Base-by-base conservation (phyloP, 2,329 filamentous ascomycete genomes). In the Nemania sp. region DNA sequence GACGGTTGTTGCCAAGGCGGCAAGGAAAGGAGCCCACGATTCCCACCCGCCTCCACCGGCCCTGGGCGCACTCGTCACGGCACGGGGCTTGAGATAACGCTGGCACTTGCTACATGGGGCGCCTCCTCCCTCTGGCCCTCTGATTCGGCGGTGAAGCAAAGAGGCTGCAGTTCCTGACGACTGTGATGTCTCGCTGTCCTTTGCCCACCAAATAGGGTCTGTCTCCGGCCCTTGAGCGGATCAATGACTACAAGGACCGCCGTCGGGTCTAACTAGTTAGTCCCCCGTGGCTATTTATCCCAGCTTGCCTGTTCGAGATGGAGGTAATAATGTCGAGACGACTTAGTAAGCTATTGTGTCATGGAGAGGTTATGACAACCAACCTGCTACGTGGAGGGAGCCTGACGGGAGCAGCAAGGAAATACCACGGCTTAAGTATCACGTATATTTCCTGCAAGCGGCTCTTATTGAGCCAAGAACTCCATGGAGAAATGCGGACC, bases 161-260 rank as follows among this genome's bases (percentile, higher is more conserved):
- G 40, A 49, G 49, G 43, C 54, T 47, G 34, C 49, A 31, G 46
- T 23, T 20, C 42, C 34, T 34, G 42, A 37, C 30, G 50, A 50
- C 46, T 20, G 37, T 33, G 42, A 39, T 28, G 34, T 53, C 44
- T 45, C 36, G 37, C 46, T n/a, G 31, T 36, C 39, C 24, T 36
- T 48, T 39, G 22, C n/a, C 22, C 50, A 26, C 57, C 56, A 40
- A 60, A 60, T 54, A 50, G 54, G 57, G 51, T 34, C 52, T 22
- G 34, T 34, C 43, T 56, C 51, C 57, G 50, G 22, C 24, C 34
- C 31, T 34, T 33, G 5, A 36, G 42, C 42, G 39, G 49, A 52
- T 33, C 36, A 36, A 28, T 42, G 28, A 20, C 48, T 40, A 40
- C 30, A 48, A 20, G 28, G 48, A 50, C 24, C 23, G 12, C 14